Base-by-base conservation (phyloP, 345 rosid genomes). In the Gossypium anomalum region DNA sequence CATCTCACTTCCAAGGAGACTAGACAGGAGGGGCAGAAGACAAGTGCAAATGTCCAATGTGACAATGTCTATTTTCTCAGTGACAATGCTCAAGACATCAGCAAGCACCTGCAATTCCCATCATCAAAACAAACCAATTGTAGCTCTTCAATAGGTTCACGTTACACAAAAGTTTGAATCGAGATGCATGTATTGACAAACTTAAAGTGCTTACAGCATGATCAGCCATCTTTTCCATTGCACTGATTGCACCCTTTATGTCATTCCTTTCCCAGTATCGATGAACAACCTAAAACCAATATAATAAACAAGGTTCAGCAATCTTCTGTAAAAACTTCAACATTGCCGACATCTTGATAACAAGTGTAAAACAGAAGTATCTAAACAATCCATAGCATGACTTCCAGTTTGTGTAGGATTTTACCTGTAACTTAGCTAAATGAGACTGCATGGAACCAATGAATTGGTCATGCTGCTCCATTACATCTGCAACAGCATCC, bases 181-280 rank as follows among this genome's bases (percentile, higher is more conserved):
- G 11, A 1, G 51, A 73, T 23, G 47, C 69, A 56, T 48, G 60
- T 15, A 73, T 11, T 22, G 61, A 3, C n/a, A 19, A 67, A 58
- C 9, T 64, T n/a, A 66, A 76, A 71, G 43, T 38, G 53, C 92
- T 83, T 83, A 93, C 99, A 81, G 89, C 85, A 80, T 90, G 82
- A 85, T 96, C 97, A 74, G 97, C 94, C 98, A 96, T 96, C 87
- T 90, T 93, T 81, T 92, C 97, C 88, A 92, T 82, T 48, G 91
- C 87, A 81, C 83, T 77, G 76, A 96, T 85, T 17, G 87, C 86
- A 75, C 93, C 94, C 77, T 86, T 96, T 20, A 93, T 76, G 83
- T 93, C 97, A 79, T 84, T 88, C 78, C 97, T 90, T 80, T 87
- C 92, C 98, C 99, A 96, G 77, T 83, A 89, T 85, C 97, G 87